These are phyloP conservation scores for Taphrina deformans DNA, from an alignment of 1,139 yeast species.

Conservation along the genomic window DNA sequence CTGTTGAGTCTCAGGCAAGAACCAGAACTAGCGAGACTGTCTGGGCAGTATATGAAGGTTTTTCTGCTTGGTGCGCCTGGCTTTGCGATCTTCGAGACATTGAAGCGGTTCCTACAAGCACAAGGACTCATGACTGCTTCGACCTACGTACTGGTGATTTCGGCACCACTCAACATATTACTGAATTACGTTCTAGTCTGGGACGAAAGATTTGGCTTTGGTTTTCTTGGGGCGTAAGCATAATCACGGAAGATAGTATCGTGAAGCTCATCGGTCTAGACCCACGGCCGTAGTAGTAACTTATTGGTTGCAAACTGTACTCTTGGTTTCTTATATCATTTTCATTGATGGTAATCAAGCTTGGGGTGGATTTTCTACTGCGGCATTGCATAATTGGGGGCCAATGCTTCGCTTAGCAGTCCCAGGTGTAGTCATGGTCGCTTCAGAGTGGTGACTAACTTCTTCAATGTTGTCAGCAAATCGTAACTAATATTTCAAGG, in stretches of 20 bases:
- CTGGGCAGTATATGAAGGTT: conserved; percentile 64
- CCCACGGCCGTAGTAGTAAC: conserved; percentile 64
- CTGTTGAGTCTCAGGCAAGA: conserved; percentile 30
- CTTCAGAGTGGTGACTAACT: conserved; percentile 70
- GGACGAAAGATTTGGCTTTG: conserved; percentile 61
- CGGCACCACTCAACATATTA: conserved; percentile 75
- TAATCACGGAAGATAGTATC: not conserved
- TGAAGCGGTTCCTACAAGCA: conserved; percentile 79
- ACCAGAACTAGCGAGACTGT: conserved; percentile 58
- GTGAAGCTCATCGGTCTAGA: not conserved
- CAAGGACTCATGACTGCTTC: conserved; percentile 92
- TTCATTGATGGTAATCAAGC: conserved; percentile 66
- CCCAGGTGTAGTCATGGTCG: conserved; percentile 83
- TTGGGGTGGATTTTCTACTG: conserved; percentile 61
- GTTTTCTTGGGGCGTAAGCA: conserved; percentile 58
- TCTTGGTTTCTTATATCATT: conserved; percentile 55
- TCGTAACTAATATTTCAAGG: no score
- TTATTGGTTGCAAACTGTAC: conserved; percentile 61
- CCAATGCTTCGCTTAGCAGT: conserved; percentile 67
- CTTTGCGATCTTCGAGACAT: conserved; percentile 75
- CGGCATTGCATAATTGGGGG: conserved; percentile 58
- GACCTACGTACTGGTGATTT: conserved; percentile 67
- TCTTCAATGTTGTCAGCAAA: no score
- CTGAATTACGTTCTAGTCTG: conserved; percentile 76
- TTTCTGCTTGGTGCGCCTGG: conserved; percentile 78